phyloP scores from a whole-genome alignment of 2,329 filamentous ascomycete species.

The Berkeleyomyces rouxiae region DNA sequence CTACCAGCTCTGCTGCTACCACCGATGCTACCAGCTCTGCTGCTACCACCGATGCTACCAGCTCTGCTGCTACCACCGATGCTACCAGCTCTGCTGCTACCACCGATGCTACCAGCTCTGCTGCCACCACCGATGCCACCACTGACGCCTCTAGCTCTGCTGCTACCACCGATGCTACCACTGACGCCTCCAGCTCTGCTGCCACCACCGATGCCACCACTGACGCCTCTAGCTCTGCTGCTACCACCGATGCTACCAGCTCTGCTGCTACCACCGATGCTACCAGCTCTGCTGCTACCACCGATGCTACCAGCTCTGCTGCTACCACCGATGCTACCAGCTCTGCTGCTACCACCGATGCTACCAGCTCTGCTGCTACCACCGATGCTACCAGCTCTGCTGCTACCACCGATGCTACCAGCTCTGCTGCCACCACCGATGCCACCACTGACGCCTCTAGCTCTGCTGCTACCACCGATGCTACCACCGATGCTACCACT shows the following conservation, averaged over 20 bases:
- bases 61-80: too few species aligned
- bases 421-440: neutral
- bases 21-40: too few species aligned
- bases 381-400: neutral
- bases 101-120: too few species aligned
- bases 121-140: too few species aligned
- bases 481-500: neutral
- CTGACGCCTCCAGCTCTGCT: neutral
- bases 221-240: neutral
- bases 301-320: too few species aligned
- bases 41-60: too few species aligned
- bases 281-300: neutral
- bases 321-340: too few species aligned
- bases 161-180: neutral
- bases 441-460: neutral
- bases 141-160: neutral
- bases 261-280: neutral
- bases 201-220: neutral
- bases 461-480: neutral
- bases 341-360: too few species aligned
- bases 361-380: neutral
- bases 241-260: neutral
- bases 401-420: neutral
- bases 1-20: too few species aligned
- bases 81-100: too few species aligned